Percentiles rank a stretch among this genome's conserved stretches.
Evolutionary conservation across 768 basidiomycete species (phyloP).

Genomic region (Kwoniella dendrophila): DNA sequence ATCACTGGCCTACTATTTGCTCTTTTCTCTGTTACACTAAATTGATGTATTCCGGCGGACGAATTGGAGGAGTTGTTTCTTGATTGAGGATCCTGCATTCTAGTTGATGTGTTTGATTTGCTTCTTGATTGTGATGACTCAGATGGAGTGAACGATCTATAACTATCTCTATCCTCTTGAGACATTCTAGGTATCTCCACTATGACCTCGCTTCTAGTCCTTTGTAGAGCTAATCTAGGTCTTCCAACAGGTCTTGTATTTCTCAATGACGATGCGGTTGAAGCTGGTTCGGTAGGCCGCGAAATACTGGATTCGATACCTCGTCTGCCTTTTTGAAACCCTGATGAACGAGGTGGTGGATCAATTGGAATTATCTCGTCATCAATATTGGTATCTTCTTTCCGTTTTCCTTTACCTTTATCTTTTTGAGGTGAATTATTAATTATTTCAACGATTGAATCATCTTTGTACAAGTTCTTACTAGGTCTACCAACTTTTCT

Average conservation of each 20-base stretch:
- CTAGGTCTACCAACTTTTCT: no score
- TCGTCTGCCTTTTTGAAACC: not conserved
- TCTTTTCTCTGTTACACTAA: no score
- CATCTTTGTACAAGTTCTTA: no score
- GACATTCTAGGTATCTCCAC: conserved; percentile 19
- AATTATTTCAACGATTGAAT: no score
- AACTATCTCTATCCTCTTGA: conserved; percentile 5
- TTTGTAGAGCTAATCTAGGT: not conserved
- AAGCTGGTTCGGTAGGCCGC: not conserved
- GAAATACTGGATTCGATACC: no score
- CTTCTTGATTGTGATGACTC: not conserved
- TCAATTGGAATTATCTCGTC: conserved; percentile 16
- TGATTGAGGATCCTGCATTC: not conserved
- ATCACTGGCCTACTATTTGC: no score
- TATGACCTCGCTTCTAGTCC: conserved; percentile 14
- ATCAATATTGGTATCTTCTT: not conserved
- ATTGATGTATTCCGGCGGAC: no score
- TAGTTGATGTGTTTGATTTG: not conserved
- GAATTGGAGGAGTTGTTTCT: not conserved
- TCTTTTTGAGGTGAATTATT: not conserved
- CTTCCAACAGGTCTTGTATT: not conserved
- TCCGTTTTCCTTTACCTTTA: conserved; percentile 12
- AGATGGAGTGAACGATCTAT: not conserved
- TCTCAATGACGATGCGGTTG: not conserved
- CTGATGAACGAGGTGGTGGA: conserved; percentile 1